Conservation (phyloP, 139 green algal genomes). For the Chlorella sp. region DNA sequence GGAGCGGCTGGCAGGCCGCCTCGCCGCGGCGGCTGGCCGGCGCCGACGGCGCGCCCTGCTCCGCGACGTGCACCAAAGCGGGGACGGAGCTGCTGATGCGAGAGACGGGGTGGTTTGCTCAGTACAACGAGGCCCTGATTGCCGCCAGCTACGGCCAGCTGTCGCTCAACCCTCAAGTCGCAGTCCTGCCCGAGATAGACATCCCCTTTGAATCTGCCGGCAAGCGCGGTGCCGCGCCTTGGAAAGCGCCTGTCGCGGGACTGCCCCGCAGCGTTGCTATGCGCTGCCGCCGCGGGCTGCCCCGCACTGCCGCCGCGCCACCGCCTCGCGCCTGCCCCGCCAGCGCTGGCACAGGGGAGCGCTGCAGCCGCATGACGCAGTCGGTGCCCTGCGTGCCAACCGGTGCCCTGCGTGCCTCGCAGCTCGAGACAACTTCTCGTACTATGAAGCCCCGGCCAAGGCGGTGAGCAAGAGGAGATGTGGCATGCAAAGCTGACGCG, state of each 20-base stretch:
- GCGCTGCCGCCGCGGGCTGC: too few species aligned
- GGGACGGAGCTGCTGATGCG: slow-evolving; percentile 35
- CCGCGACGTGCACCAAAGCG: slow-evolving; percentile 50
- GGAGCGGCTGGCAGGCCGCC: slow-evolving; percentile 37
- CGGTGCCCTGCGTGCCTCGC: too few species aligned
- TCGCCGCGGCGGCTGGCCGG: slow-evolving; percentile 29
- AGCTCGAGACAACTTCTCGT: slow-evolving; percentile 1
- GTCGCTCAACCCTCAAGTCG: slow-evolving; percentile 37
- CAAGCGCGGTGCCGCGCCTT: too few species aligned
- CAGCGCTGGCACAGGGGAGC: too few species aligned
- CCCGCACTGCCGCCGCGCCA: too few species aligned
- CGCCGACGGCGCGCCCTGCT: slow-evolving; percentile 28
- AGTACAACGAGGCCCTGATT: slow-evolving; percentile 49
- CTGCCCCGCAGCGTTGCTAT: too few species aligned
- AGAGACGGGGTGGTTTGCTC: slow-evolving; percentile 34
- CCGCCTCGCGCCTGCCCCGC: too few species aligned
- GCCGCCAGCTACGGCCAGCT: slow-evolving; percentile 55
- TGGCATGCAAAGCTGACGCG: too few species aligned
- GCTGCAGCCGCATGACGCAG: too few species aligned
- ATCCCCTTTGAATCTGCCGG: neutral
- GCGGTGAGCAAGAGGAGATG: neutral
- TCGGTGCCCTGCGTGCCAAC: too few species aligned
- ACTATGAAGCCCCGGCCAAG: slow-evolving; percentile 6
- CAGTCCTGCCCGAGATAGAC: slow-evolving; percentile 29
- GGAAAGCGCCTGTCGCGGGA: too few species aligned